phyloP scores from a whole-genome alignment of 768 basidiomycete genomes.

The Russula olivacea region DNA sequence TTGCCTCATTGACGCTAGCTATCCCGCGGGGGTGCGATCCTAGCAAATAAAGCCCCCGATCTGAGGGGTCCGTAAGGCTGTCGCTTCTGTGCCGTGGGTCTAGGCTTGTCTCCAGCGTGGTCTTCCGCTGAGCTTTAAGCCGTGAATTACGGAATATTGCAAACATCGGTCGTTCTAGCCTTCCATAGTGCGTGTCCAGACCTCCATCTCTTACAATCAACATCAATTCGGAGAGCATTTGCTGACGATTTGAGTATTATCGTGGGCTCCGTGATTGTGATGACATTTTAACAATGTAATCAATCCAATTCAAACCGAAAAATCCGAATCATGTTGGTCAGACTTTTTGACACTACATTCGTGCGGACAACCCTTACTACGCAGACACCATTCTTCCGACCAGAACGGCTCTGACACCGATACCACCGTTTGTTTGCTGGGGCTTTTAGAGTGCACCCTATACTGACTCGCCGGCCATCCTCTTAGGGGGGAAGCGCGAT shows the following conservation, averaged over 20 bases:
- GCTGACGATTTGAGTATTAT: neutral
- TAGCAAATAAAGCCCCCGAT: neutral
- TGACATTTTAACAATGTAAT: neutral
- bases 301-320: neutral
- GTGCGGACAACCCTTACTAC: neutral
- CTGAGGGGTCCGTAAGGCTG: neutral
- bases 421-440: neutral
- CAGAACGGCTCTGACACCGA: neutral
- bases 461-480: neutral
- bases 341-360: neutral
- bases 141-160: slow-evolving; percentile 3
- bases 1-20: neutral
- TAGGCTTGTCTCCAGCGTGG: neutral
- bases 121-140: neutral
- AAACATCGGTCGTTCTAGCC: neutral
- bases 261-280: neutral
- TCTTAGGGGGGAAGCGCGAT: neutral
- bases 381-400: neutral
- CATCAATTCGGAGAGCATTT: neutral
- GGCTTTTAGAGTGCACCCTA: too few relatives aligned
- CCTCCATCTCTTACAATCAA: neutral
- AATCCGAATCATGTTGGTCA: neutral
- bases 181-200: neutral
- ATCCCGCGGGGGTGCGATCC: neutral
- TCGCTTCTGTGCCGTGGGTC: neutral